A percentile compares a stretch with the other conserved stretches of the same genome.
Conservation (phyloP, 1,284 basidiomycete genomes). For the Cryptococcus floricola region DNA sequence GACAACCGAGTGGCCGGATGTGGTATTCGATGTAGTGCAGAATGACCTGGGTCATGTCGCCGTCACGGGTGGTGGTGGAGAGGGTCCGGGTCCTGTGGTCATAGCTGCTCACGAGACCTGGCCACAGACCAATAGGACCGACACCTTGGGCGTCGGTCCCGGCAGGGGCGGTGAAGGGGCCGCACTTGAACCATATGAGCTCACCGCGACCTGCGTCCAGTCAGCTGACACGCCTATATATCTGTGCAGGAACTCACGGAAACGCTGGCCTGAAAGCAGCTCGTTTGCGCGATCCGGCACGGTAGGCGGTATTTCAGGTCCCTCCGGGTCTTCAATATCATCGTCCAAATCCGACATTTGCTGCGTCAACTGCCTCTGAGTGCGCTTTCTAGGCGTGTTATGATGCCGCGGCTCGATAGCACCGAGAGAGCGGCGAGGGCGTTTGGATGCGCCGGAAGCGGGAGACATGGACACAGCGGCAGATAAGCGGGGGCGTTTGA, state of each 20-base stretch:
- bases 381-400: background rate
- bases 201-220: constrained; percentile 32
- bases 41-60: background rate
- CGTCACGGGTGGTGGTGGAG: background rate
- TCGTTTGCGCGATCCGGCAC: constrained; percentile 22
- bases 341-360: background rate
- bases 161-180: constrained; percentile 22
- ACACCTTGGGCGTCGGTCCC: constrained; percentile 2
- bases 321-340: constrained; percentile 3
- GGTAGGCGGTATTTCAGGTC: constrained; percentile 2
- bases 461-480: background rate
- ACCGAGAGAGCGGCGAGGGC: no score
- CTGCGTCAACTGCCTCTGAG: background rate
- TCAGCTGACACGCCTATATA: background rate
- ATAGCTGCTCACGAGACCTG: constrained; percentile 20
- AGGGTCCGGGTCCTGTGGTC: constrained; percentile 7
- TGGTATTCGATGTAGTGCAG: constrained; percentile 22
- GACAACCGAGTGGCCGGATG: constrained; percentile 40
- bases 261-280: constrained; percentile 10
- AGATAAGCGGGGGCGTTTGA: background rate
- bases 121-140: constrained; percentile 41
- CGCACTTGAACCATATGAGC: constrained; percentile 36
- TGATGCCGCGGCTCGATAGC: no score
- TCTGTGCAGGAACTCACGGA: constrained; percentile 10
- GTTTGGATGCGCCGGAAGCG: no score